Percentiles rank a stretch among this genome's conserved stretches.
Conservation (phyloP, 352 stramenopile genomes). For the Phytophthora fragariae region DNA sequence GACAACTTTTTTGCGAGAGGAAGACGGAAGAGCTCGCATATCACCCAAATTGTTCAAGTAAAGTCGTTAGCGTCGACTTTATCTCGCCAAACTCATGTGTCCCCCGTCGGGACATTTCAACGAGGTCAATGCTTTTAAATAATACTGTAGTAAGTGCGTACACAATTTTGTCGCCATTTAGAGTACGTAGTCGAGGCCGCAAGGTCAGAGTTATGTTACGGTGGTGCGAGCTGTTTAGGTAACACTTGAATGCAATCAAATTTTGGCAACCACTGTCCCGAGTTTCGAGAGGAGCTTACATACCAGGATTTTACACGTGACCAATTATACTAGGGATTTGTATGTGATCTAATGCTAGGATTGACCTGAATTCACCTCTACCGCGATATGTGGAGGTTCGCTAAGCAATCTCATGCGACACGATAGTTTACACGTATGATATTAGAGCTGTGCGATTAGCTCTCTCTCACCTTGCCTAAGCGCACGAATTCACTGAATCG, state of each 20-base stretch:
- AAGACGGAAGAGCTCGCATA: constrained; percentile 9
- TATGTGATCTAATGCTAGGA: too few species aligned
- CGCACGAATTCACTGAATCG: neutral
- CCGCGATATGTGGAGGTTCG: too few species aligned
- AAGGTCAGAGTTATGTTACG: too few species aligned
- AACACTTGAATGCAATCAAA: too few species aligned
- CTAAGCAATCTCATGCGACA: neutral
- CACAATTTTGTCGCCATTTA: neutral
- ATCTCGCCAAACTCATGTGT: constrained; percentile 6
- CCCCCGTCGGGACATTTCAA: constrained; percentile 7
- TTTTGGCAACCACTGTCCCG: too few species aligned
- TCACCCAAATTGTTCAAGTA: constrained; percentile 11
- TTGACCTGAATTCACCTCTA: too few species aligned
- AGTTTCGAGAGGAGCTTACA: too few species aligned
- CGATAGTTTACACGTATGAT: neutral
- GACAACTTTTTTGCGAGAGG: constrained; percentile 37
- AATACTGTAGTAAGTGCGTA: neutral
- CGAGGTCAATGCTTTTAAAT: constrained; percentile 10
- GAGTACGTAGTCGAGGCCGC: too few species aligned
- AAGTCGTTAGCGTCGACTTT: constrained; percentile 13
- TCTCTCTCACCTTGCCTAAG: constrained; percentile 5
- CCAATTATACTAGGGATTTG: too few species aligned
- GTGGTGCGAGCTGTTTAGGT: too few species aligned
- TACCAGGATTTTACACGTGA: too few species aligned
- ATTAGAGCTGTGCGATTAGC: constrained; percentile 11